Percentiles rank a stretch among this genome's conserved stretches.
phyloP scores from a whole-genome alignment of 805 yeast species.

The Pichia cabralensis region DNA sequence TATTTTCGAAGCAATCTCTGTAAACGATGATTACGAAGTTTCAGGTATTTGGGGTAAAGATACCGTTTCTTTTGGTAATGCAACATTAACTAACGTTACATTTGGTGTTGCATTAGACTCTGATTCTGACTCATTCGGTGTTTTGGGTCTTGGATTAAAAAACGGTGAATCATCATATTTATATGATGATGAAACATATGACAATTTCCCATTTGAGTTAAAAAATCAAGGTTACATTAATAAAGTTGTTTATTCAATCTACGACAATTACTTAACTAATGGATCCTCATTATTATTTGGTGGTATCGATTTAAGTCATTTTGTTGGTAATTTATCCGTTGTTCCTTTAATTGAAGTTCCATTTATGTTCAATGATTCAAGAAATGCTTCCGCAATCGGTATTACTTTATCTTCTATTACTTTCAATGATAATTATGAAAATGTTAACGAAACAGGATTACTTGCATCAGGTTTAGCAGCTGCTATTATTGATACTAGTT shows the following conservation, averaged over 20 bases:
- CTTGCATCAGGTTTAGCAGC: conserved; percentile 19
- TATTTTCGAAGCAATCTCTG: too few species aligned
- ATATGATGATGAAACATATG: conserved; percentile 26
- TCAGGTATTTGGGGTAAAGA: conserved; percentile 49
- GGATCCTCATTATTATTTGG: conserved; percentile 44
- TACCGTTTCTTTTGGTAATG: conserved; percentile 37
- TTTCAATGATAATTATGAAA: conserved; percentile 12
- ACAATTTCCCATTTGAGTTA: conserved; percentile 53
- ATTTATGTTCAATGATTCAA: conserved; percentile 17
- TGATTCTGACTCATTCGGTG: conserved; percentile 45
- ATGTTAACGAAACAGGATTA: conserved; percentile 6
- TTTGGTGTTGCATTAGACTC: conserved; percentile 61
- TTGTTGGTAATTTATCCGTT: conserved; percentile 29
- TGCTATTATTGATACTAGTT: conserved; percentile 43
- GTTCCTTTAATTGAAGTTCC: conserved; percentile 13
- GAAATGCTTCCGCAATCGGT: conserved; percentile 33
- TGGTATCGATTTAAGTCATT: conserved; percentile 52
- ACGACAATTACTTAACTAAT: conserved; percentile 31
- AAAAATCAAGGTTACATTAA: conserved; percentile 44
- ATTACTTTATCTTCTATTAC: conserved; percentile 34
- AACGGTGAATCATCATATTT: conserved; percentile 48
- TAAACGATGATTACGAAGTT: too few species aligned
- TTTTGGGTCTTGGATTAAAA: conserved; percentile 56
- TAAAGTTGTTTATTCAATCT: conserved; percentile 48
- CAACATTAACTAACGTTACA: conserved; percentile 36